Percentiles rank a stretch among this genome's conserved stretches.
Conservation (phyloP, 2,329 filamentous ascomycete species). For the Fusarium austroafricanum region DNA sequence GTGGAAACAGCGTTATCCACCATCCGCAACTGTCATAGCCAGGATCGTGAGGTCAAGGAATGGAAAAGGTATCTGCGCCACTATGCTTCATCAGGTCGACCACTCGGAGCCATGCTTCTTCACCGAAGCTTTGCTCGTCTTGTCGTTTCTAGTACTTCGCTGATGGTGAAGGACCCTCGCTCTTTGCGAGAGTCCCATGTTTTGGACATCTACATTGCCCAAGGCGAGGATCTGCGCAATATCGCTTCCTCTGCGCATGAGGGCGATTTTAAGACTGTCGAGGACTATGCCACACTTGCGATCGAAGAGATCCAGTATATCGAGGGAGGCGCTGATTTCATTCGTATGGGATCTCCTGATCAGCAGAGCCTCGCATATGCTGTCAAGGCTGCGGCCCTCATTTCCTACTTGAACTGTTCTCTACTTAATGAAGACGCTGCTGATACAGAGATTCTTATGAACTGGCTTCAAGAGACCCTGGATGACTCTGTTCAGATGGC, state of each 20-base stretch:
- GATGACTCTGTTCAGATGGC: conserved; percentile 85
- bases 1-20: conserved; percentile 92
- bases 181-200: conserved; percentile 71
- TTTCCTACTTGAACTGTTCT: conserved; percentile 87
- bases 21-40: conserved; percentile 80
- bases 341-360: conserved; percentile 81
- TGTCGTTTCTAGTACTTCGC: conserved; percentile 80
- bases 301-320: conserved; percentile 86
- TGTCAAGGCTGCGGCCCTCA: conserved; percentile 84
- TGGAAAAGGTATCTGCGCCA: conserved; percentile 90
- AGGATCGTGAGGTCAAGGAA: conserved; percentile 76
- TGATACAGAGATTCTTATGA: conserved; percentile 81
- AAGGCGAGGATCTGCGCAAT: conserved; percentile 59
- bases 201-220: conserved; percentile 77
- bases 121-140: conserved; percentile 91
- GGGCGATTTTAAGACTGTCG: conserved; percentile 66
- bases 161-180: conserved; percentile 74
- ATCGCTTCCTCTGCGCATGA: conserved; percentile 53
- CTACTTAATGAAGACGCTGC: conserved; percentile 84
- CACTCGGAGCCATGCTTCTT: conserved; percentile 89
- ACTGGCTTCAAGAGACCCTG: conserved; percentile 87
- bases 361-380: conserved; percentile 89
- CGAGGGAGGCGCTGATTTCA: conserved; percentile 90
- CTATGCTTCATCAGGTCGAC: conserved; percentile 82
- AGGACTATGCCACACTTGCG: conserved; percentile 77